Percentiles rank a stretch among this genome's conserved stretches.
Conservation (phyloP, 2,329 filamentous ascomycete species). For the Alternaria gaisen region DNA sequence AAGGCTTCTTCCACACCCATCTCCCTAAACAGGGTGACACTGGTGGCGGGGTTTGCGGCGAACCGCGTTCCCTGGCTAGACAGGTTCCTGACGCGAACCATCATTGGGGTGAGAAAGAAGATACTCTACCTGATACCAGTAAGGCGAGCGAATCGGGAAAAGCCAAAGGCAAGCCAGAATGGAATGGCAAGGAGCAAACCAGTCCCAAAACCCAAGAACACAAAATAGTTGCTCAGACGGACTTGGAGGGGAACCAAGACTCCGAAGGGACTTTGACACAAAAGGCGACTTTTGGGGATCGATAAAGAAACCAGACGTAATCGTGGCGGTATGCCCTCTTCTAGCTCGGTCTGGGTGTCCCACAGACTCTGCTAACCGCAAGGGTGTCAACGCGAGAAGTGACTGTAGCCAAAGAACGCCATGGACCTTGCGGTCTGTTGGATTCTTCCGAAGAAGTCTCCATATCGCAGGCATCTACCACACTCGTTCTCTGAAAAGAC, state of each 20-base stretch:
- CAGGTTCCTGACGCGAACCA: conserved; percentile 31
- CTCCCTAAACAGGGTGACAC: conserved; percentile 34
- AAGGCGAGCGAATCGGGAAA: conserved; percentile 9
- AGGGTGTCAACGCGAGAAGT: conserved; percentile 9
- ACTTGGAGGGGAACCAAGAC: conserved; percentile 11
- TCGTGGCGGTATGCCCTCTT: not conserved
- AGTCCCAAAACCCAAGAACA: conserved; percentile 14
- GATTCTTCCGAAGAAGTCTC: conserved; percentile 18
- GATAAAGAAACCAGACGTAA: not conserved
- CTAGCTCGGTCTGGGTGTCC: not conserved
- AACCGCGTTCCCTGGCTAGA: conserved; percentile 25
- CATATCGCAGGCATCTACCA: conserved; percentile 31
- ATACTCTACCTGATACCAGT: conserved; percentile 25
- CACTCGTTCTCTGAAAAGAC: conserved; percentile 26
- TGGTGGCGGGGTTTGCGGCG: conserved; percentile 29
- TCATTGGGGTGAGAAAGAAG: conserved; percentile 24
- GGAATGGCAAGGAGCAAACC: conserved; percentile 15
- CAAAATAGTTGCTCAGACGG: not conserved
- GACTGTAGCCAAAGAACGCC: conserved; percentile 24
- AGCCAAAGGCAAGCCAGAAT: conserved; percentile 8
- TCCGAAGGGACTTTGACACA: conserved; percentile 5
- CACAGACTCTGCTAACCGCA: conserved; percentile 3
- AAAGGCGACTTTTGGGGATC: not conserved
- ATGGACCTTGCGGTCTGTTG: conserved; percentile 34
- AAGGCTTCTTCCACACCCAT: conserved; percentile 38